Percentiles rank a stretch among this genome's conserved stretches.
These are phyloP conservation scores for Paralagenidium karlingii DNA, from an alignment of 352 stramenopile genomes.

Conservation along the genomic window DNA sequence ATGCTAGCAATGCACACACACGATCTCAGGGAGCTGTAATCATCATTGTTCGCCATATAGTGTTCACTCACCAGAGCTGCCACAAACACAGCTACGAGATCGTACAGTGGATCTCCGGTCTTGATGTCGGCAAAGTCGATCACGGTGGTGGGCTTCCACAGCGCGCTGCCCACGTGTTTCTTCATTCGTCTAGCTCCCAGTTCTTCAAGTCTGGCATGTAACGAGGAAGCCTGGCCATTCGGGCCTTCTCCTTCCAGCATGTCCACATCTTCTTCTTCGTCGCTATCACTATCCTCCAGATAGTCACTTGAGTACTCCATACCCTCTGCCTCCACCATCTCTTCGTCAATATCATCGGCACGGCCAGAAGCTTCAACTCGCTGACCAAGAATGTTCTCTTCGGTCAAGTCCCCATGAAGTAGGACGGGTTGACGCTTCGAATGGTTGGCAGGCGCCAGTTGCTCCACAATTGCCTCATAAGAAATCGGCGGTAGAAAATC, in stretches of 20 bases:
- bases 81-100: conserved; percentile 75
- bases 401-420: conserved; percentile 73
- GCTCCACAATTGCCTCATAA: conserved; percentile 11
- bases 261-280: conserved; percentile 24
- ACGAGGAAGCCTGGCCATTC: conserved; percentile 8
- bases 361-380: background rate
- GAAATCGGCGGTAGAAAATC: conserved; percentile 29
- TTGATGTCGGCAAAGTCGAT: conserved; percentile 85
- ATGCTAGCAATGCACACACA: conserved; percentile 23
- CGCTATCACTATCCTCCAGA: conserved; percentile 40
- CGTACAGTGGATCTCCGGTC: conserved; percentile 76
- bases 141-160: conserved; percentile 53
- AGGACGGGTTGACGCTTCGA: conserved; percentile 26
- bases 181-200: conserved; percentile 24
- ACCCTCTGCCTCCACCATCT: background rate
- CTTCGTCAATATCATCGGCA: background rate
- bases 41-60: background rate
- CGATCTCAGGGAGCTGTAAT: conserved; percentile 3
- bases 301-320: conserved; percentile 12
- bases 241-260: conserved; percentile 28
- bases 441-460: conserved; percentile 22
- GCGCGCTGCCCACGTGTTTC: conserved; percentile 26
- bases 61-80: conserved; percentile 40
- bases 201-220: conserved; percentile 6
- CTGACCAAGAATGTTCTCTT: conserved; percentile 68